A percentile compares a stretch with the other conserved stretches of the same genome.
Evolutionary conservation across 2,329 filamentous ascomycete species (phyloP).

Genomic region (Trichoderma koningiopsis): DNA sequence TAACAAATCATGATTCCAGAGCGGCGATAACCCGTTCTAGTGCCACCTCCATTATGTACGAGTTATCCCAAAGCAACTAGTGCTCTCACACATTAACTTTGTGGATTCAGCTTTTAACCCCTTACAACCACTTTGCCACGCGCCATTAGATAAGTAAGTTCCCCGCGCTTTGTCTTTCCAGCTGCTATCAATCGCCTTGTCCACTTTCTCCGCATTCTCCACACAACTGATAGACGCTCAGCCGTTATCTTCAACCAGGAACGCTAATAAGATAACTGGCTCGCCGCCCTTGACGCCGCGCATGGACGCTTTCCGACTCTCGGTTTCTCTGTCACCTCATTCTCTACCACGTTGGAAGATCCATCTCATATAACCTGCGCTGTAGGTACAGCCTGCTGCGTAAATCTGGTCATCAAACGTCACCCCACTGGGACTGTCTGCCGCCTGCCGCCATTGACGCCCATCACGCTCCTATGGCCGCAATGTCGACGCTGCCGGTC

Average conservation of each 20-base stretch:
- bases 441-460: slow-evolving; percentile 9
- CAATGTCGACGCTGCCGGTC: slow-evolving; percentile 12
- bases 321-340: slow-evolving; percentile 1
- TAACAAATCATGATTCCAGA: not conserved
- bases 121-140: not conserved
- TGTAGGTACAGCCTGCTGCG: not conserved
- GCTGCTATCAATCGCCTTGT: not conserved
- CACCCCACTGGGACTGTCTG: not conserved
- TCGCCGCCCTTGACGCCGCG: slow-evolving; percentile 13
- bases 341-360: not conserved
- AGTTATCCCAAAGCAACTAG: not conserved
- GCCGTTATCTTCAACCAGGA: not conserved
- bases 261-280: slow-evolving; percentile 5
- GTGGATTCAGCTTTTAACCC: not conserved
- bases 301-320: slow-evolving; percentile 3
- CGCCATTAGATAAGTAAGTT: not conserved
- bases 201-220: not conserved
- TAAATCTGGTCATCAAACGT: slow-evolving; percentile 1
- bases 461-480: not conserved
- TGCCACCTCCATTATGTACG: not conserved
- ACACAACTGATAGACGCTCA: not conserved
- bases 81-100: not conserved
- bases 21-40: not conserved
- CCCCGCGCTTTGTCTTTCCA: not conserved
- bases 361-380: not conserved